Base-by-base conservation (phyloP, 1,139 yeast species). In the Pichia sp. region DNA sequence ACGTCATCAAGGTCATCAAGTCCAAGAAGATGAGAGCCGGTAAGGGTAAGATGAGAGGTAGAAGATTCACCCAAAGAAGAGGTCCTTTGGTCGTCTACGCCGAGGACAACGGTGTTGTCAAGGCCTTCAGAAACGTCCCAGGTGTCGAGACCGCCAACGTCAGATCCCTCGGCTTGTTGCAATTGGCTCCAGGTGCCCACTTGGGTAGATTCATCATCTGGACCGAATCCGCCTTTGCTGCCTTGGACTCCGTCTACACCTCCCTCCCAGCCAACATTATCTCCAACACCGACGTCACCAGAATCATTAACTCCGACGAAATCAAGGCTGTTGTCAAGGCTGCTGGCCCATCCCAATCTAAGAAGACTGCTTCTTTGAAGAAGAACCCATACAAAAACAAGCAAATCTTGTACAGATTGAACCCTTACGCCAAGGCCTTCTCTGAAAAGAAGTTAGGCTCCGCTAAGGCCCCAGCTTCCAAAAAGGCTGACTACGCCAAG, bases 161-260 rank as follows among this genome's bases (percentile, higher is more conserved):
- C 71, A 81, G 87, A 74, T 83, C 93, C 75, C 85, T 93, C 75
- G 95, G 95, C 81, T 84, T 95, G 74, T 88, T 95, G 77, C 98
- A 93, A 84, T 88, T 93, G 75, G 99, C 99, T 70, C 99, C 99
- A 78, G 99, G 99, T 87, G 96, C 98, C 75, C 99, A 93, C 85
- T 84, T 93, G 73, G 99, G 99, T 82, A 92, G 99, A 85, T 93
- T 93, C 75, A 87, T 95, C 75, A 89, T 93, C 90, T 93, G 99
- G 99, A 92, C 99, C 74, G 96, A 91, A 83, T 81, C 91, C 76
- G 99, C 99, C 74, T 90, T 93, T 78, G 88, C 92, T 75, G 86
- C 93, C 73, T 86, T 93, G 75, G 99, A 93, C 83, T 81, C 93
- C 67, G 88, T 95, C 82, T 93, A 95, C 95, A 96, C 96, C 76